Evolutionary conservation across 2,329 filamentous ascomycete species (phyloP), one percentile per base, ranked within the genome.

Genomic region (Rutstroemia sp.): DNA sequence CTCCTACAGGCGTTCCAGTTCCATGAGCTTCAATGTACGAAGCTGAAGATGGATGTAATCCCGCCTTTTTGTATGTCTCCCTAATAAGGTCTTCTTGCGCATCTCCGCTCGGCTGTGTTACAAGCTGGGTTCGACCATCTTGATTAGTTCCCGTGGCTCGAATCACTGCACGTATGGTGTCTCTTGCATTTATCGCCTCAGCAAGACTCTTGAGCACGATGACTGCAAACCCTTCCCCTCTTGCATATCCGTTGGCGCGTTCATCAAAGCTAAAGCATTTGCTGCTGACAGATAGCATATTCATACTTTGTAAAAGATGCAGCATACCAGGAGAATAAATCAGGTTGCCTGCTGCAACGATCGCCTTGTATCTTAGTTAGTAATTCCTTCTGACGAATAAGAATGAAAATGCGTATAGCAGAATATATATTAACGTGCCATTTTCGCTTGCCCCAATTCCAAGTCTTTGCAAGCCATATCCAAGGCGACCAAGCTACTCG

Each of bases 181-280:
- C 81, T n/a, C 80, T 79, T 61, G 81, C 78, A 16, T 71, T 70
- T 3, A 86, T 61, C 0, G 84, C 84, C 64, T 82, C 77, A 5
- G 73, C 70, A 0, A 86, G 68, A 1, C 75, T 75, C 67, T 87
- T 87, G 45, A 87, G 64, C 4, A 86, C 63, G 1, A 87, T 67
- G n/a, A 80, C 74, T 0, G 75, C 80, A 23, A 81, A 72, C 0
- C 82, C 84, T 62, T 88, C 84, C 1, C 82, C 83, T 36, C 82
- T 73, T 0, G 77, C 80, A 62, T 87, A 88, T 0, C 84, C 84
- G 58, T 82, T 78, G 21, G 81, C 84, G 2, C 76, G 72, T 16
- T 73, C 64, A 60, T 86, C 83, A 61, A 82, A 85, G 3, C 72
- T 70, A 55, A 77, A 77, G 59, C 76, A 80, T n/a, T 71, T 65